Base-by-base conservation (phyloP, 345 rosid species). In the Syzygium grande region DNA sequence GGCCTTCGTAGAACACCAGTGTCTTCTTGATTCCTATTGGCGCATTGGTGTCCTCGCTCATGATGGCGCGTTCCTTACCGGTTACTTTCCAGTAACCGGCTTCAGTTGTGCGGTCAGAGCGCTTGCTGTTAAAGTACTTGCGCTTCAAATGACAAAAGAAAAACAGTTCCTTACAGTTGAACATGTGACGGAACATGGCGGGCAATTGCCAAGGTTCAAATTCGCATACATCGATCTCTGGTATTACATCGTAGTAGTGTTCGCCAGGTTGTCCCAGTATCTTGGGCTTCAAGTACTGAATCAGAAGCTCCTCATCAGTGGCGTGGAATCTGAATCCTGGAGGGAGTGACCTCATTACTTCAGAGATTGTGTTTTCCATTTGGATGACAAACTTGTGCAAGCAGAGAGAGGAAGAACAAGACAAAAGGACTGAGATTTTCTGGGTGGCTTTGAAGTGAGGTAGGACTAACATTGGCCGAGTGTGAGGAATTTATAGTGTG, bases 11-110 rank as follows among this genome's bases (percentile, higher is more conserved):
- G 87, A 93, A 95, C 88, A 92, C 89, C 61, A 95, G 83, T 80
- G 90, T 88, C 90, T 84, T 92, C 89, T 88, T 95, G 30, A 68
- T 85, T 38, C 97, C 96, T 25, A 94, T 90, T 0, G 13, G 56
- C 1, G 43, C 46, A 4, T 56, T 5, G 2, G 78, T 87, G 5
- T 49, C 88, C 84, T 85, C 88, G 2, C 63, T 63, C 23, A 3
- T 87, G 87, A 94, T 83, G 0, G 3, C 9, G 29, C 91, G 89
- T 27, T 89, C 86, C 21, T 56, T 51, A 5, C 96, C 93, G 0
- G 96, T 94, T 30, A 86, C 89, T 88, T 95, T 95, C 96, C 96
- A 95, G 86, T 21, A 95, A 13, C 97, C 97, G 59, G 84, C 27
- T 5, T 27, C 30, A 0, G 94, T 92, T 23, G 52, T 86, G 30